Conservation (phyloP, 306 rosid species). For the Pachyrhizus erosus region DNA sequence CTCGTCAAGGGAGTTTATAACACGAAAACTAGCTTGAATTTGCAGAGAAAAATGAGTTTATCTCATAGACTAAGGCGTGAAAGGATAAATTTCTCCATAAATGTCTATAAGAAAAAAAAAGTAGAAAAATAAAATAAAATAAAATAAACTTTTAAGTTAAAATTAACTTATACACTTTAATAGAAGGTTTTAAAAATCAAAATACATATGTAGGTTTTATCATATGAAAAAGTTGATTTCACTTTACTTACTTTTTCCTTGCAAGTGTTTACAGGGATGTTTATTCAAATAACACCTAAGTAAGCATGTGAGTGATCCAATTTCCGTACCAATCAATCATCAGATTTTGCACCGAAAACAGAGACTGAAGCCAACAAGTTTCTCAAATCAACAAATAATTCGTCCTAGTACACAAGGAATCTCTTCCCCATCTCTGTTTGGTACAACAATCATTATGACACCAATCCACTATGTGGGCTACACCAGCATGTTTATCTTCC, state of each 20-base stretch:
- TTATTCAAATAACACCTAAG: not conserved
- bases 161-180: not conserved
- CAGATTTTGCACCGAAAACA: not conserved
- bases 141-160: not conserved
- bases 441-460: not conserved
- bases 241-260: too few relatives aligned
- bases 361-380: not conserved
- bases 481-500: not conserved
- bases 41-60: not conserved
- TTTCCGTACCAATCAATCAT: not conserved
- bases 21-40: not conserved
- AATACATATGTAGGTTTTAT: too few relatives aligned
- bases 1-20: not conserved
- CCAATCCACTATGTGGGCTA: not conserved
- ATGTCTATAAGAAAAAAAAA: not conserved
- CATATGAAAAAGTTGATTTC: too few relatives aligned
- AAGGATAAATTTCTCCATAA: not conserved
- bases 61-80: not conserved
- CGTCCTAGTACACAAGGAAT: not conserved
- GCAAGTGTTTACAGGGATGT: too few relatives aligned
- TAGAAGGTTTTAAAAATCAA: not conserved
- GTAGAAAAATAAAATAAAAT: not conserved
- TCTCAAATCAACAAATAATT: not conserved
- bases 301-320: not conserved
- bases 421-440: not conserved